Percentiles rank a stretch among this genome's conserved stretches.
Conservation (phyloP, 805 yeast species). For the Wickerhamiella australiensis region DNA sequence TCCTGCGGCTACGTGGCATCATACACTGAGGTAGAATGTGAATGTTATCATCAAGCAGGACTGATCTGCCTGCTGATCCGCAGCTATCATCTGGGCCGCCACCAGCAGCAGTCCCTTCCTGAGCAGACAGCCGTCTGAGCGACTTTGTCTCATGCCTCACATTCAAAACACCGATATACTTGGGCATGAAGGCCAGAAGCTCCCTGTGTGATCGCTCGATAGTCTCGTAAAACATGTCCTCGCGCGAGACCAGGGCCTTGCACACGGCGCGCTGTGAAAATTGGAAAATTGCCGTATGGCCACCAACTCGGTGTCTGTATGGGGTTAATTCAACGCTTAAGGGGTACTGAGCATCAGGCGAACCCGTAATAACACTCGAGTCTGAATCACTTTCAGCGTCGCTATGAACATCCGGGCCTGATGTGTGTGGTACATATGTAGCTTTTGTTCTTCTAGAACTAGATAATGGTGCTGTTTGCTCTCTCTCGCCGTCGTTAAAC, state of each 20-base stretch:
- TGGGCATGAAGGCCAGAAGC: slow-evolving; percentile 76
- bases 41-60: slow-evolving; percentile 78
- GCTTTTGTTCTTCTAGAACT: slow-evolving; percentile 16
- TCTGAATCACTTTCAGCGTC: slow-evolving; percentile 19
- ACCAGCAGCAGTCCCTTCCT: background rate
- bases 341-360: slow-evolving; percentile 23
- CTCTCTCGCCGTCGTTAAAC: slow-evolving; percentile 25
- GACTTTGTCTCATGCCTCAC: slow-evolving; percentile 54
- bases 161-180: slow-evolving; percentile 85
- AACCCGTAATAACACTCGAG: slow-evolving; percentile 8
- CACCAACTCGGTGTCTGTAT: slow-evolving; percentile 90
- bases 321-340: slow-evolving; percentile 83
- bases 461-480: slow-evolving; percentile 17
- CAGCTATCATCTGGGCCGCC: background rate
- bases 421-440: slow-evolving; percentile 23
- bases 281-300: slow-evolving; percentile 92
- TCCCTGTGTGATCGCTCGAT: slow-evolving; percentile 70
- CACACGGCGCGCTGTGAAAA: slow-evolving; percentile 89
- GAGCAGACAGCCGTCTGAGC: slow-evolving; percentile 6
- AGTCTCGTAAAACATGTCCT: slow-evolving; percentile 82
- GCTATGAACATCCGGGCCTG: slow-evolving; percentile 14
- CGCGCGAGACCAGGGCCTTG: slow-evolving; percentile 81
- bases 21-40: slow-evolving; percentile 82
- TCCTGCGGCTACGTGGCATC: slow-evolving; percentile 30
- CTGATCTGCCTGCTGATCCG: slow-evolving; percentile 27